These are phyloP conservation scores for Trichoderma asperellum DNA, from an alignment of 2,329 filamentous ascomycete species.

Conservation along the genomic window DNA sequence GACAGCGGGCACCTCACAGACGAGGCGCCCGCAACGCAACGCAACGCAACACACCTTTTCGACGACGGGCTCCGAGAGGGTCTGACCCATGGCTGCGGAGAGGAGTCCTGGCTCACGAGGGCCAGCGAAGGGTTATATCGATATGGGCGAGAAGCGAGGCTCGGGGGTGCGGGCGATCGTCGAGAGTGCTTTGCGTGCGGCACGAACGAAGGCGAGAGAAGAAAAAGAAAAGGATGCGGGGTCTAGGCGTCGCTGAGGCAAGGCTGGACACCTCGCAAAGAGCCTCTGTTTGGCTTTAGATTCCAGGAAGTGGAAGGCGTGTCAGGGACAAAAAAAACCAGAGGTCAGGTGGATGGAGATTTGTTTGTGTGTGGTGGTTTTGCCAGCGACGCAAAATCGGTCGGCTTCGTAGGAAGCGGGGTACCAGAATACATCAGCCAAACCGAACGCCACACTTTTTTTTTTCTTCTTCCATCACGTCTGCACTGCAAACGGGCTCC, in stretches of 20 bases:
- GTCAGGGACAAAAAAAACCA: not conserved
- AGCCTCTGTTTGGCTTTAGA: conserved; percentile 15
- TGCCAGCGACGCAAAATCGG: conserved; percentile 30
- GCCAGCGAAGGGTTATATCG: conserved; percentile 25
- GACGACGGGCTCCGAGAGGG: conserved; percentile 96
- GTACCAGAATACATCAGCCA: conserved; percentile 28
- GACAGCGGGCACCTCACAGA: conserved; percentile 22
- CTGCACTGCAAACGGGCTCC: conserved; percentile 1
- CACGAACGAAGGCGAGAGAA: not conserved
- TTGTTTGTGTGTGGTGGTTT: conserved; percentile 26
- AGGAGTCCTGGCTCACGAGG: conserved; percentile 35
- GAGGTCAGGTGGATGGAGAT: conserved; percentile 14
- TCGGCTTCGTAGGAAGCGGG: conserved; percentile 30
- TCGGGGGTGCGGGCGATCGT: conserved; percentile 13
- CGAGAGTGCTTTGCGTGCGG: not conserved
- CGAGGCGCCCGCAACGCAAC: conserved; percentile 21
- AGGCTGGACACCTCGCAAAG: conserved; percentile 8
- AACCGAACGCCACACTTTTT: conserved; percentile 26
- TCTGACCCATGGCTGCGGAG: conserved; percentile 82
- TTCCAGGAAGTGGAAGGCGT: conserved; percentile 10
- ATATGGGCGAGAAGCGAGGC: not conserved
- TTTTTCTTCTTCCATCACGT: not conserved
- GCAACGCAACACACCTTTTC: conserved; percentile 79
- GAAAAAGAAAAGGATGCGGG: not conserved
- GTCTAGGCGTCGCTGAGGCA: conserved; percentile 6